Evolutionary conservation across 108 stramenopile species (phyloP), one percentile per base, ranked within the genome.

Genomic region (Cyclotella kingstonii): DNA sequence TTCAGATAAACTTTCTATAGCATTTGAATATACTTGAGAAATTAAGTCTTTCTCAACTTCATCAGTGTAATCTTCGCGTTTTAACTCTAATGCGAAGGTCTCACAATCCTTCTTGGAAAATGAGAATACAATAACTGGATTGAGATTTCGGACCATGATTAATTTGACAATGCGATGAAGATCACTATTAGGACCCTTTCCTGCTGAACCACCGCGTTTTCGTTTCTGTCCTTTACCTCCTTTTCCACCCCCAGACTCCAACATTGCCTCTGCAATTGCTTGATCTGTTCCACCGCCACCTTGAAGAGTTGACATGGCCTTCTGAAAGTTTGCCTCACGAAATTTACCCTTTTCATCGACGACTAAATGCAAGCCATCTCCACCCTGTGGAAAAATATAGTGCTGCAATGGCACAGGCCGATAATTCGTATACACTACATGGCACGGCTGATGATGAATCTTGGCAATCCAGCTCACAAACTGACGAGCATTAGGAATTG

Each of bases 361-460:
- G 31, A 99, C 96, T 44, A 99, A 73, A 68, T 97, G 95, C 50
- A 99, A 73, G 5, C 98, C 98, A 23, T 97, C 95, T 9, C 93
- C 95, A 25, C 91, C 94, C 34, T 80, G 66, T 21, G 97, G 96
- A 54, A 97, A 99, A 53, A 99, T 80, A 68, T 96, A 97, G 76
- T 99, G 99, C 80, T 97, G 95, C 54, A 99, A 78, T 1, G 99
- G 99, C 18, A 84, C 83, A 0, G 99, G 99, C 59, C 98, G 90
- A 80, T 98, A 99, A 68, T 99, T 94, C 21, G 99, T 99, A 76
- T 98, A 98, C 0, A 99, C 95, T 22, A 99, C 99, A 77, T 99
- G 99, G 80, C 95, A 96, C 2, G 98, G 96, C 70, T 99, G 97
- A 66, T 94, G 97, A 77, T 99, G 96, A 44, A 94, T 94, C 72